Conservation (phyloP, 495 filamentous ascomycete species). For the Bacidia rubella region DNA sequence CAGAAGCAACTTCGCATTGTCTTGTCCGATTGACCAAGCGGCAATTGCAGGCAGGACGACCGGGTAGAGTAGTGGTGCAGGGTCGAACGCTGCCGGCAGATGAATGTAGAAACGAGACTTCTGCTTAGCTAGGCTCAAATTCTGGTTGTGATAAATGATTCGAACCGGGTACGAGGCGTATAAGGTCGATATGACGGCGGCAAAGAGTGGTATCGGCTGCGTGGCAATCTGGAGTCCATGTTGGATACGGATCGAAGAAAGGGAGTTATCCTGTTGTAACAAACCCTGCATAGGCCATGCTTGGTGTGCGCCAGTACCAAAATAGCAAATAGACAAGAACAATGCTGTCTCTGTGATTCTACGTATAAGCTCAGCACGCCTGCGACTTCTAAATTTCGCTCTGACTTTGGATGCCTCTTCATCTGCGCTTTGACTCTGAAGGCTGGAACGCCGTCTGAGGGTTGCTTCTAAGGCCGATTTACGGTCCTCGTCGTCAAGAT, state of each 20-base stretch:
- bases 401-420: constrained; percentile 17
- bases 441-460: constrained; percentile 7
- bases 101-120: constrained; percentile 22
- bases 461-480: constrained; percentile 13
- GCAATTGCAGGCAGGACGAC: constrained; percentile 61
- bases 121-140: background rate
- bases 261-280: background rate
- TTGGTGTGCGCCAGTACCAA: background rate
- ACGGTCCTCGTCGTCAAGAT: constrained; percentile 39
- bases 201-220: constrained; percentile 12
- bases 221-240: background rate
- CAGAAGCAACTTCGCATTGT: constrained; percentile 42
- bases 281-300: background rate
- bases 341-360: constrained; percentile 32
- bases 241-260: background rate
- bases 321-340: constrained; percentile 20
- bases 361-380: constrained; percentile 32
- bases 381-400: constrained; percentile 23
- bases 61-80: constrained; percentile 83
- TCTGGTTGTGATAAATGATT: constrained; percentile 9
- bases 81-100: constrained; percentile 69
- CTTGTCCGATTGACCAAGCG: constrained; percentile 57
- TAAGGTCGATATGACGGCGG: constrained; percentile 27
- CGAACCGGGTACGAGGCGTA: constrained; percentile 38
- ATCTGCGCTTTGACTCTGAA: constrained; percentile 10